These are phyloP conservation scores for Singerocomus inundabilis DNA, from an alignment of 1,284 basidiomycete genomes.

Conservation along the genomic window DNA sequence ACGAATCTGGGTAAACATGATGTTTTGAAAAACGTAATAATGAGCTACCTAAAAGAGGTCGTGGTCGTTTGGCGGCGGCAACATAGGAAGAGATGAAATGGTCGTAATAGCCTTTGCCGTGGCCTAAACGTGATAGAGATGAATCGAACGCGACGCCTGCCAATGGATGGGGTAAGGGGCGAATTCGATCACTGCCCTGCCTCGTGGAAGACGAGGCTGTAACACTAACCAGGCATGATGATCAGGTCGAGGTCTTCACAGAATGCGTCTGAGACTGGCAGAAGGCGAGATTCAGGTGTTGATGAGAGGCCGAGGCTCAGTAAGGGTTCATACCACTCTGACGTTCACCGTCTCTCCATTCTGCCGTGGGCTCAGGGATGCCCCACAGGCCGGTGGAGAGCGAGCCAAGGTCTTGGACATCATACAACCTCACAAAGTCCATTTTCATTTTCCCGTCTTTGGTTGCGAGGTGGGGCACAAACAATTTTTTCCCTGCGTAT, in stretches of 20 bases:
- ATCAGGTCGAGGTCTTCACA: slow-evolving; percentile 59
- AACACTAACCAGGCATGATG: slow-evolving; percentile 59
- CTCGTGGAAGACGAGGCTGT: slow-evolving; percentile 10
- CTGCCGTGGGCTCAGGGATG: slow-evolving; percentile 62
- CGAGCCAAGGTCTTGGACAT: slow-evolving; percentile 52
- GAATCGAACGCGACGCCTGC: slow-evolving; percentile 75
- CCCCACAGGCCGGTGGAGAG: slow-evolving; percentile 68
- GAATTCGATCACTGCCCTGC: slow-evolving; percentile 7
- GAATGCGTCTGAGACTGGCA: slow-evolving; percentile 44
- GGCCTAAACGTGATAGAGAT: slow-evolving; percentile 67
- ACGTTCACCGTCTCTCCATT: slow-evolving; percentile 45
- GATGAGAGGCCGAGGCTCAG: slow-evolving; percentile 2
- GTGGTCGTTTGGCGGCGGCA: slow-evolving; percentile 35
- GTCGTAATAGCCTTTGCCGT: slow-evolving; percentile 82
- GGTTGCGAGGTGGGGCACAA: slow-evolving; percentile 62
- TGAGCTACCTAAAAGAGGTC: slow-evolving; percentile 53
- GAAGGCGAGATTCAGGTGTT: slow-evolving; percentile 3
- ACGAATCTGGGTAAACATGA: slow-evolving; percentile 12
- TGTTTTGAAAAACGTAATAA: slow-evolving; percentile 9
- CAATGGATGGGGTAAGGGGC: slow-evolving; percentile 8
- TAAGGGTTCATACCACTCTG: slow-evolving; percentile 46
- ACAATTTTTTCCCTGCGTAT: slow-evolving; percentile 59
- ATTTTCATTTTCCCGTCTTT: slow-evolving; percentile 55
- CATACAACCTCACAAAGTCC: slow-evolving; percentile 63
- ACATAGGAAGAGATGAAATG: slow-evolving; percentile 61